These are phyloP conservation scores for Botryosphaeria dothidea DNA, from an alignment of 2,329 filamentous ascomycete species.

Conservation along the genomic window DNA sequence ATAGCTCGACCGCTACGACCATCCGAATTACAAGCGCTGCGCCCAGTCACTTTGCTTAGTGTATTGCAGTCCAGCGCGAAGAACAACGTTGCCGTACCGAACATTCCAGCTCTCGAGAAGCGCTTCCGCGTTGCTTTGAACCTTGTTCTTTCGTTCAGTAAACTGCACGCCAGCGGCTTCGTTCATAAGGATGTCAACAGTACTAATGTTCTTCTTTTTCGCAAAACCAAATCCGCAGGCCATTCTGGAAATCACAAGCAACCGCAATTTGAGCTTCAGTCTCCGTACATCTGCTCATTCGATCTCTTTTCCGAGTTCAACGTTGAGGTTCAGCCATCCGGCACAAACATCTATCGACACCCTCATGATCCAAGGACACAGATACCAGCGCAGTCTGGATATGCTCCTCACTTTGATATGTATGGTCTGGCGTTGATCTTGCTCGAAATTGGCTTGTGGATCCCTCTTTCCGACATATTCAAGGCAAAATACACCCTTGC, in stretches of 20 bases:
- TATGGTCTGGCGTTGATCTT: conserved; percentile 74
- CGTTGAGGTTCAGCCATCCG: conserved; percentile 39
- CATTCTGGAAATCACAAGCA: conserved; percentile 43
- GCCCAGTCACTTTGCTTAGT: conserved; percentile 48
- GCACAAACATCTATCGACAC: conserved; percentile 62
- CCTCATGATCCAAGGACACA: conserved; percentile 51
- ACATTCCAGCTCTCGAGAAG: conserved; percentile 67
- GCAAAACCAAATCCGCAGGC: conserved; percentile 38
- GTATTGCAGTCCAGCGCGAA: conserved; percentile 49
- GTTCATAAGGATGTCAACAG: conserved; percentile 70
- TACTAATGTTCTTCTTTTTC: conserved; percentile 67
- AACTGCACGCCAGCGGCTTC: conserved; percentile 69
- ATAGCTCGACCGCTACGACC: conserved; percentile 56
- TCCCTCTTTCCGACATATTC: conserved; percentile 60
- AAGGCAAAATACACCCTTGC: conserved; percentile 61
- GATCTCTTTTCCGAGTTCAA: conserved; percentile 67
- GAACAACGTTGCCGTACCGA: conserved; percentile 41
- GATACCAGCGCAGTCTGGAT: conserved; percentile 53
- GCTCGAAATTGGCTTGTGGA: conserved; percentile 76
- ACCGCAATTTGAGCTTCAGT: conserved; percentile 56
- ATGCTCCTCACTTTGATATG: conserved; percentile 55
- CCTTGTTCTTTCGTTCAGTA: conserved; percentile 70
- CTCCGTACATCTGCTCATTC: conserved; percentile 71
- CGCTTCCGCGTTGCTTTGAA: conserved; percentile 76
- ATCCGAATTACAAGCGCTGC: conserved; percentile 31